Evolutionary conservation across 495 filamentous ascomycete genomes (phyloP).

Genomic region (Letharia lupina): DNA sequence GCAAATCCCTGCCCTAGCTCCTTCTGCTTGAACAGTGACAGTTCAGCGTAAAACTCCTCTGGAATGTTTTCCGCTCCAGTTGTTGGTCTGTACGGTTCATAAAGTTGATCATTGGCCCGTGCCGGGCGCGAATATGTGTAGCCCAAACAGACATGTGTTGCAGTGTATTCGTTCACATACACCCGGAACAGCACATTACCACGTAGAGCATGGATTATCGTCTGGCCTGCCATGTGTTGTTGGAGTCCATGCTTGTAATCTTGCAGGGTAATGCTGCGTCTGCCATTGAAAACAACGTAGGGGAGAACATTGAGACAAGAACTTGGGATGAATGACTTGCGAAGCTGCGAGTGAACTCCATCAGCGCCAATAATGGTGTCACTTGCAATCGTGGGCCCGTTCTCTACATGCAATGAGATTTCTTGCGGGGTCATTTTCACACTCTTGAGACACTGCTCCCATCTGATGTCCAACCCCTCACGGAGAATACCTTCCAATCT

Average conservation of each 20-base stretch:
- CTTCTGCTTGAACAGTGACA: slow-evolving; percentile 17
- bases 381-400: slow-evolving; percentile 18
- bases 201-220: slow-evolving; percentile 13
- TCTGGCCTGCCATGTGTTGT: slow-evolving; percentile 15
- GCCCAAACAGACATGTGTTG: slow-evolving; percentile 22
- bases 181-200: slow-evolving; percentile 28
- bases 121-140: slow-evolving; percentile 36
- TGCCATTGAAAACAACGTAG: slow-evolving; percentile 35
- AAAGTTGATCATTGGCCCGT: slow-evolving; percentile 24
- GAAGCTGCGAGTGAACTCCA: slow-evolving; percentile 31
- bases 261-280: slow-evolving; percentile 23
- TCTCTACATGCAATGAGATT: slow-evolving; percentile 18
- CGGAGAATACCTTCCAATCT: slow-evolving; percentile 29
- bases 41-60: slow-evolving; percentile 31
- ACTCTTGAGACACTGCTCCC: slow-evolving; percentile 25
- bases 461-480: slow-evolving; percentile 31
- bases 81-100: slow-evolving; percentile 23
- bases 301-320: slow-evolving; percentile 25
- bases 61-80: slow-evolving; percentile 29
- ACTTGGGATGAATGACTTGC: slow-evolving; percentile 17
- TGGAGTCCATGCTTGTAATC: slow-evolving; percentile 21
- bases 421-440: slow-evolving; percentile 9
- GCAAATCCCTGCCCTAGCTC: slow-evolving; percentile 27
- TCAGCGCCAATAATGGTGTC: slow-evolving; percentile 30
- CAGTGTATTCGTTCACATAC: slow-evolving; percentile 22